Evolutionary conservation across 2,329 filamentous ascomycete genomes (phyloP), one percentile per base, ranked within the genome.

Genomic region (Sclerotinia minor): DNA sequence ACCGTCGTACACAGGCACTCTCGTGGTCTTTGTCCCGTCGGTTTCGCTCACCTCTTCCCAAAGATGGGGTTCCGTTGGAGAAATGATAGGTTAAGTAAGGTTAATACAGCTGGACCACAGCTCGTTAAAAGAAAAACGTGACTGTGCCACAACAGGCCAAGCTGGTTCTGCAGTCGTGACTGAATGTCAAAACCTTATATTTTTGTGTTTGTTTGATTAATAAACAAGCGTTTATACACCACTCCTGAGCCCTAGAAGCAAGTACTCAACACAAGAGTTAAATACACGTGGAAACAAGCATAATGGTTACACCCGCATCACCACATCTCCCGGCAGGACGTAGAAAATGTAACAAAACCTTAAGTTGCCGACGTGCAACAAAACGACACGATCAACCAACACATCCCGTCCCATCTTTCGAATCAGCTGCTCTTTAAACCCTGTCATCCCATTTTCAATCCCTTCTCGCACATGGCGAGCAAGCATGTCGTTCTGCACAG

Each of bases 21-120:
- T 50, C 47, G 59, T 41, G 45, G 59, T 24, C 59, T 63, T 41
- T 63, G 59, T 50, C 45, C 47, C 50, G 45, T 38, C 32, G 29
- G 21, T 38, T 29, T 17, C 29, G 29, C 35, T 47, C 41, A 47
- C 17, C 15, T 35, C 15, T 58, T 15, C 29, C 21, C 45, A 3
- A 63, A 63, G 32, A 63, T 63, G 59, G 59, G 59, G n/a, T 50
- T 50, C 38, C 13, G 38, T 13, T 60, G 58, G 45, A 50, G 45
- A 41, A 9, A 63, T 11, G 3, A 50, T 38, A 13, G 2, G 45
- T n/a, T n/a, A n/a, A n/a, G n/a, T n/a, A n/a, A n/a, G n/a, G n/a
- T n/a, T 35, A 49, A 50, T n/a, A 38, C 50, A 50, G 45, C 21
- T 7, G 24, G 32, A 50, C 45, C 38, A 4, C 32, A 21, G 5